A percentile compares a stretch with the other conserved stretches of the same genome.
These are phyloP conservation scores for Hemisphaericaspora nanyangensis DNA, from an alignment of 805 yeast species.

Conservation along the genomic window DNA sequence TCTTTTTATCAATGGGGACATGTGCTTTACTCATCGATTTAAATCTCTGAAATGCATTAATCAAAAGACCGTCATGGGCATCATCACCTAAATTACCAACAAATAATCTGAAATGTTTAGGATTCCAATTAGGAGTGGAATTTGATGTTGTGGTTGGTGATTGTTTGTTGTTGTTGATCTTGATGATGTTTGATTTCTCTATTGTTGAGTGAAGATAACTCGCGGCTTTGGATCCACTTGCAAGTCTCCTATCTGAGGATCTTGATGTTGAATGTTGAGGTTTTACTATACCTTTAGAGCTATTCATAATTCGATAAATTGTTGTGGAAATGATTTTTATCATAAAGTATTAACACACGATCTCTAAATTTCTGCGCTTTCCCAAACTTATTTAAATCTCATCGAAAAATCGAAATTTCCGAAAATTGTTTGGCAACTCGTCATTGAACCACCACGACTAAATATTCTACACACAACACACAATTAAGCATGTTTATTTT, in stretches of 20 bases:
- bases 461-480: neutral
- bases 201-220: constrained; percentile 30
- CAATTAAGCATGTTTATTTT: constrained; percentile 68
- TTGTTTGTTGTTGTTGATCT: neutral
- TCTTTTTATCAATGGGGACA: constrained; percentile 51
- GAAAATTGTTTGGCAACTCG: too few relatives aligned
- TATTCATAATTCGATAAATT: too few relatives aligned
- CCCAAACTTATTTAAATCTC: too few relatives aligned
- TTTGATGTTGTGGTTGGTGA: neutral
- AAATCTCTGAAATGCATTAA: constrained; percentile 51
- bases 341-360: too few relatives aligned
- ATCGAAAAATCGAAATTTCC: too few relatives aligned
- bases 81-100: constrained; percentile 73
- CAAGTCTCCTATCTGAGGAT: constrained; percentile 53
- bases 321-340: too few relatives aligned
- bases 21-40: constrained; percentile 53
- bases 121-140: constrained; percentile 54
- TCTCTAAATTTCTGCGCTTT: too few relatives aligned
- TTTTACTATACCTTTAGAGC: constrained; percentile 11
- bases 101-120: constrained; percentile 65
- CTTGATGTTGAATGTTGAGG: constrained; percentile 18
- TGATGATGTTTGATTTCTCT: constrained; percentile 10
- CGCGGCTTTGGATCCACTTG: constrained; percentile 49
- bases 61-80: constrained; percentile 55
- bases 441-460: neutral